Conservation (phyloP, 169 alveolate genomes). For the Plasmodium vinckei region DNA sequence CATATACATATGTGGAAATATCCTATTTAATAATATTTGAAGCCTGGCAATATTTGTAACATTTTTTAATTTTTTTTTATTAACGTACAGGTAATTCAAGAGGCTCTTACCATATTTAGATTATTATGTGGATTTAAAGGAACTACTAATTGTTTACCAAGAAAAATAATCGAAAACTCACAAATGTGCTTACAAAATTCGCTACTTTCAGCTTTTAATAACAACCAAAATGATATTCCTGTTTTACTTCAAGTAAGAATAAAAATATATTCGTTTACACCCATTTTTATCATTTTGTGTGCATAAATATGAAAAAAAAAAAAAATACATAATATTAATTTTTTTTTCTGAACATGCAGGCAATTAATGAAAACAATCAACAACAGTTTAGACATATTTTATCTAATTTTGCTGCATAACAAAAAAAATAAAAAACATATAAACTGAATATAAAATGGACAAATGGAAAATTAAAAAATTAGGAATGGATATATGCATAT, state of each 20-base stretch:
- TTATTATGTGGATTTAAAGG: slow-evolving; percentile 72
- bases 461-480: background rate
- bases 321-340: background rate
- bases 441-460: background rate
- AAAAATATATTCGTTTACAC: background rate
- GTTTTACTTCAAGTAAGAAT: slow-evolving; percentile 53
- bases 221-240: slow-evolving; percentile 65
- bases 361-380: slow-evolving; percentile 69
- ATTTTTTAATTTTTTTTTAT: background rate
- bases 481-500: background rate
- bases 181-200: slow-evolving; percentile 74
- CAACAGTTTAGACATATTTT: slow-evolving; percentile 76
- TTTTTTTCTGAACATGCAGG: slow-evolving; percentile 17
- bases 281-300: background rate
- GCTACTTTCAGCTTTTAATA: slow-evolving; percentile 46
- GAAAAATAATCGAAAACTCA: slow-evolving; percentile 33
- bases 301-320: background rate
- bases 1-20: background rate
- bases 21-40: background rate
- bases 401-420: slow-evolving; percentile 57
- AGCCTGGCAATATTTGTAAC: background rate
- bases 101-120: slow-evolving; percentile 40
- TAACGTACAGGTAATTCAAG: slow-evolving; percentile 54
- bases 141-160: slow-evolving; percentile 55
- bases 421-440: slow-evolving; percentile 4